Evolutionary conservation across 1,284 basidiomycete species (phyloP), one percentile per base, ranked within the genome.

Genomic region (Leccinum colubrinum): DNA sequence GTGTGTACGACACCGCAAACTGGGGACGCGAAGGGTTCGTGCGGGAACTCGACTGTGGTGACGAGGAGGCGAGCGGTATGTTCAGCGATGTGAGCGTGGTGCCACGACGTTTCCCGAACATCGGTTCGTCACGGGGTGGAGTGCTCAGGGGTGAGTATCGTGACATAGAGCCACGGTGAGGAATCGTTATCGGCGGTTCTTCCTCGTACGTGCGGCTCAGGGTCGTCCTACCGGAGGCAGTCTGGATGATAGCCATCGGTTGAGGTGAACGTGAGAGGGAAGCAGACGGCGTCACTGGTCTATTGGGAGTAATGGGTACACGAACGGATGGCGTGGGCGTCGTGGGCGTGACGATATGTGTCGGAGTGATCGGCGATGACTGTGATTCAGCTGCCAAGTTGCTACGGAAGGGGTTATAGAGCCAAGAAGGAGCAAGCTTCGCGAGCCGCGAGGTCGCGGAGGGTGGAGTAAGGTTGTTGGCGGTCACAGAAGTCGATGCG

Each of bases 331-430:
- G 70, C 8, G 70, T 66, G n/a, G 79, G 72, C 14, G 70, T 68
- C 6, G 69, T 66, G 15, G 72, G 66, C 17, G 70, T 74, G 46
- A 67, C 72, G 3, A 72, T 76, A 3, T 77, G 80, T 3, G 84
- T 76, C 20, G 81, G 75, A 2, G 48, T 46, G 35, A n/a, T 62
- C 1, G 56, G 63, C 1, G 83, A 82, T 6, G 83, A 83, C 65
- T 88, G 84, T 1, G 87, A 80, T 68, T 89, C 86, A 62, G 81
- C 83, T 14, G 81, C 52, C 62, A 58, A 80, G 0, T 77, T 83
- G 62, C 82, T 84, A 43, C 87, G 79, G 72, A 93, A 92, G 3
- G 87, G 83, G 66, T 86, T 90, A 71, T 91, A 86, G 7, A 93
- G 73, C 91, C 91, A 93, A 7, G 86, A 81, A 0, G 89, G 83